A percentile compares a stretch with the other conserved stretches of the same genome.
phyloP scores from a whole-genome alignment of 257 asterid genomes.

The Eustoma russellianum region DNA sequence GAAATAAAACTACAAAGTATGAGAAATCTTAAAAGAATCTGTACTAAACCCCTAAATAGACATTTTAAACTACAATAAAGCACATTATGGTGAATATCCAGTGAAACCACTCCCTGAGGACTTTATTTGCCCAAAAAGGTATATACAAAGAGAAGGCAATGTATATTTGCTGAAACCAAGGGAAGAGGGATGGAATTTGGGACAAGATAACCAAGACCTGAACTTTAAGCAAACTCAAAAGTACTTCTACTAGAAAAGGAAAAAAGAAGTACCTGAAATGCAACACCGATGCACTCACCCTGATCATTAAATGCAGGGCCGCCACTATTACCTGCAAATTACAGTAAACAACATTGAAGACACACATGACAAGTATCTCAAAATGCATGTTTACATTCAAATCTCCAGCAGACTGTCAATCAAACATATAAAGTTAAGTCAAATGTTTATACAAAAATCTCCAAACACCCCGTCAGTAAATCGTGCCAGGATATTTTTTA shows the following conservation, averaged over 20 bases:
- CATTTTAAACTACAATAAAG: no score
- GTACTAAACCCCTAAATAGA: background rate
- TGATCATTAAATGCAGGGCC: slow-evolving; percentile 96
- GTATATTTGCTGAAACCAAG: no score
- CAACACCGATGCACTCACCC: slow-evolving; percentile 98
- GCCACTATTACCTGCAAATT: slow-evolving; percentile 76
- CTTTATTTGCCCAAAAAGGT: no score
- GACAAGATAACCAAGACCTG: background rate
- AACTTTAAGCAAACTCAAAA: no score
- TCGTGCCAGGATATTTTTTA: background rate
- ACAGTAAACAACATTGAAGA: slow-evolving; percentile 11
- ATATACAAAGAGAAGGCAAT: no score
- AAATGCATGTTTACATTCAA: background rate
- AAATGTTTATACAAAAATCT: no score
- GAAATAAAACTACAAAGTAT: background rate
- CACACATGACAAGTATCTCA: background rate
- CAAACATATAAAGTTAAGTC: no score
- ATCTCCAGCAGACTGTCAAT: no score
- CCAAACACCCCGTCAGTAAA: no score
- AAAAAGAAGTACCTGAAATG: slow-evolving; percentile 68
- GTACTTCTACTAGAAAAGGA: no score
- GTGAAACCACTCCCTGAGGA: no score
- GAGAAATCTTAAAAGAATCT: background rate
- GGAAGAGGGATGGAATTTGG: background rate
- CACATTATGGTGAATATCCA: no score